Conservation (phyloP, 257 asterid species). For the Lantana camara region DNA sequence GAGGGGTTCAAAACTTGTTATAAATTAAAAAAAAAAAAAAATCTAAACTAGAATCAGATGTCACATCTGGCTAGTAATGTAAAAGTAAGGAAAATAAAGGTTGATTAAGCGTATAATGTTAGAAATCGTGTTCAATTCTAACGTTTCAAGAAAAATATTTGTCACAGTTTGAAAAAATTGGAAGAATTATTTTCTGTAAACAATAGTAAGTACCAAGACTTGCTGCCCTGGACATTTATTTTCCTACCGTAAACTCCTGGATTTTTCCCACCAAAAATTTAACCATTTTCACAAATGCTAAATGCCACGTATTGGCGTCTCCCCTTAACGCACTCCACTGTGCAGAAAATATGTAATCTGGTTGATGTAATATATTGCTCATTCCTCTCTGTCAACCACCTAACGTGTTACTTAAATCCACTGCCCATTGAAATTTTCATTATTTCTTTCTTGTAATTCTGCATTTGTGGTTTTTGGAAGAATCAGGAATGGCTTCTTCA, state of each 20-base stretch:
- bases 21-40: no score
- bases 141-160: neutral
- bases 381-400: neutral
- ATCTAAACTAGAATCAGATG: no score
- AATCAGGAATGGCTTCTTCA: slow-evolving; percentile 10
- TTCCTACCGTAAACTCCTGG: neutral
- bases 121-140: neutral
- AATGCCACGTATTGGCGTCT: neutral
- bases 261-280: slow-evolving; percentile 6
- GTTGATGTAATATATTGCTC: neutral
- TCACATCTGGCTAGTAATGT: no score
- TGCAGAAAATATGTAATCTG: slow-evolving; percentile 8
- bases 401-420: neutral
- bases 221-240: slow-evolving; percentile 1
- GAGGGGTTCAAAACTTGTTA: no score
- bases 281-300: neutral
- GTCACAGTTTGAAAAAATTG: neutral
- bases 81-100: neutral
- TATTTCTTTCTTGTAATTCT: neutral
- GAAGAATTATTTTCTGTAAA: neutral
- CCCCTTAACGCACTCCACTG: neutral
- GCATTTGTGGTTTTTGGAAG: neutral
- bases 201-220: neutral
- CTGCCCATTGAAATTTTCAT: neutral
- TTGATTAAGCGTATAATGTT: neutral